Percentiles rank a stretch among this genome's conserved stretches.
Conservation (phyloP, 441 rosid genomes). For the Capsella rubella region DNA sequence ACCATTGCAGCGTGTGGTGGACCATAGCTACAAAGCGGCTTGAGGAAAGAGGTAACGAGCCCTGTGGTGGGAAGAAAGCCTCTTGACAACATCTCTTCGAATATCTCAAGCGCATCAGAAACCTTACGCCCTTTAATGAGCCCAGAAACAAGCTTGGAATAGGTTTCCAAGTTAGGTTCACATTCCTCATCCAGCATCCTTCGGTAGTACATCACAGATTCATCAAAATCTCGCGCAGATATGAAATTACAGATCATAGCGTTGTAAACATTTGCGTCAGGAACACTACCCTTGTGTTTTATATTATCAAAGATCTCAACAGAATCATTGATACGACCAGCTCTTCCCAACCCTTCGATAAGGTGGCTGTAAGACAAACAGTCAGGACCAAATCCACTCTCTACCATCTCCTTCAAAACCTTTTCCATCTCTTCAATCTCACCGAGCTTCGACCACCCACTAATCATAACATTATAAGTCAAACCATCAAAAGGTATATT, state of each 20-base stretch:
- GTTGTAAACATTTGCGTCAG: constrained; percentile 65
- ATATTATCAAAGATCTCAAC: constrained; percentile 62
- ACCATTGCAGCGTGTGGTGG: constrained; percentile 91
- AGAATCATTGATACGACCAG: constrained; percentile 69
- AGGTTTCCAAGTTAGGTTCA: constrained; percentile 69
- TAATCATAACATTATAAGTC: constrained; percentile 65
- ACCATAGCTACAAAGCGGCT: constrained; percentile 81
- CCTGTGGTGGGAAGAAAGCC: constrained; percentile 72
- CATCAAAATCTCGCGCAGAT: constrained; percentile 59
- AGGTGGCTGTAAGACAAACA: constrained; percentile 62
- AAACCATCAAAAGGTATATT: constrained; percentile 51
- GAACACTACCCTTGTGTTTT: constrained; percentile 55
- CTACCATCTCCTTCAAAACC: constrained; percentile 68
- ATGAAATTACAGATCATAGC: constrained; percentile 80
- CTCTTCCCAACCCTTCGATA: constrained; percentile 84
- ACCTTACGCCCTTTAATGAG: constrained; percentile 77
- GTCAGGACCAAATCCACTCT: constrained; percentile 62
- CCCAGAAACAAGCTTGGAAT: constrained; percentile 66
- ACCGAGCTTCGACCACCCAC: constrained; percentile 85
- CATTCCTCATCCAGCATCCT: constrained; percentile 57
- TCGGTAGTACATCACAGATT: constrained; percentile 59
- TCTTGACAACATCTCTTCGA: constrained; percentile 76
- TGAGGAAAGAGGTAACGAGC: constrained; percentile 64
- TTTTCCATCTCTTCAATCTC: constrained; percentile 63
- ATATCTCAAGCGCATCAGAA: constrained; percentile 89